Percentiles rank a stretch among this genome's conserved stretches.
These are phyloP conservation scores for Taiozyma onychis DNA, from an alignment of 1,139 yeast genomes.

Conservation along the genomic window DNA sequence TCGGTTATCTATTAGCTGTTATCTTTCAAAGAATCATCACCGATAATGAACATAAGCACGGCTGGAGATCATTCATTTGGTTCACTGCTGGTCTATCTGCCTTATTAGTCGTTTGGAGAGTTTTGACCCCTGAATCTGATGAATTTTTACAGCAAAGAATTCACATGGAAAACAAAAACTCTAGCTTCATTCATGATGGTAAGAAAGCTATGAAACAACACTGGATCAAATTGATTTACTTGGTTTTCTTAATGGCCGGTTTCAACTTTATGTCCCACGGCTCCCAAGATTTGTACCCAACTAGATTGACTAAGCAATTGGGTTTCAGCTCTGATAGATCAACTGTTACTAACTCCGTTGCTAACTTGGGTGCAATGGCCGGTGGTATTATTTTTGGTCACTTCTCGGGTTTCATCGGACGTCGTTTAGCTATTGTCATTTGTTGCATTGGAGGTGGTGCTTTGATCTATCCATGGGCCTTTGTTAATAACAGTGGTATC, in stretches of 20 bases:
- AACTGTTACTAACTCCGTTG: conserved; percentile 64
- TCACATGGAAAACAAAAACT: conserved; percentile 25
- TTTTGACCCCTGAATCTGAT: conserved; percentile 54
- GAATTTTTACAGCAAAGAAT: conserved; percentile 36
- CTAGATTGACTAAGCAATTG: conserved; percentile 51
- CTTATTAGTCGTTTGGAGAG: conserved; percentile 49
- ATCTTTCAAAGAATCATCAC: conserved; percentile 58
- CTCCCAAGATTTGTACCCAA: conserved; percentile 69
- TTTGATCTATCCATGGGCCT: conserved; percentile 69
- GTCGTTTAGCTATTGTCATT: conserved; percentile 50
- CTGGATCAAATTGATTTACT: conserved; percentile 42
- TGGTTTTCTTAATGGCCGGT: conserved; percentile 55
- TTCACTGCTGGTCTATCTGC: conserved; percentile 70
- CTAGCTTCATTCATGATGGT: conserved; percentile 22
- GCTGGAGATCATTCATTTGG: conserved; percentile 81
- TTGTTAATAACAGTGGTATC: conserved; percentile 45
- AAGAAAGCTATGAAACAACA: conserved; percentile 30
- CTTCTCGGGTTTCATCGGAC: conserved; percentile 51
- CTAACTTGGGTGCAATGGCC: conserved; percentile 62
- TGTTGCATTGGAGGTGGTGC: conserved; percentile 69
- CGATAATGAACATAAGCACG: conserved; percentile 39
- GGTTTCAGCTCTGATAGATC: conserved; percentile 43
- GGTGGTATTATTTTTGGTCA: conserved; percentile 67
- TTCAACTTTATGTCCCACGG: conserved; percentile 71
- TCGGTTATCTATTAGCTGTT: conserved; percentile 63